These are phyloP conservation scores for Mycena galericulata DNA, from an alignment of 768 basidiomycete genomes.

Conservation along the genomic window DNA sequence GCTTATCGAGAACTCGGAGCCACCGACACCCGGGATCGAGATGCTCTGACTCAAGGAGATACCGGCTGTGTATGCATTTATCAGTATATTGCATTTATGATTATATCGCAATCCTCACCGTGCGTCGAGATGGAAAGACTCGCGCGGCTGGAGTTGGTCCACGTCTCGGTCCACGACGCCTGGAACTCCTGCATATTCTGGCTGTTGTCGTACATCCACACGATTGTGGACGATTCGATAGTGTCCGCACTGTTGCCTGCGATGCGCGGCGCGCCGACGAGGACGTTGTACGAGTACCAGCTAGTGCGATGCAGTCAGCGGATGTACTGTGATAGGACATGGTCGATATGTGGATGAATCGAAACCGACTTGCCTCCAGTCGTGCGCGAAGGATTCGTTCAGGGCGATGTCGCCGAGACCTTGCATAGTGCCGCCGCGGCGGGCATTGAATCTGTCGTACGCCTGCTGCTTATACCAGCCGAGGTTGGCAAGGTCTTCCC, in stretches of 20 bases:
- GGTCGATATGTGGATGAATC: too few relatives aligned
- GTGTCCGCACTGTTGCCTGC: not conserved
- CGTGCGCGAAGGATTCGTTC: not conserved
- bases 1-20: not conserved
- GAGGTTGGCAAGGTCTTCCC: slow-evolving; percentile 3
- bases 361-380: not conserved
- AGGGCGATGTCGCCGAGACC: not conserved
- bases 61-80: not conserved
- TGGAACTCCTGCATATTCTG: not conserved
- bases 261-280: not conserved
- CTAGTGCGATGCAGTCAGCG: not conserved
- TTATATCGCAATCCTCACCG: not conserved
- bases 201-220: not conserved
- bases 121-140: not conserved
- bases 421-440: slow-evolving; percentile 1
- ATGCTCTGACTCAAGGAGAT: slow-evolving; percentile 6
- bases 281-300: slow-evolving; percentile 7
- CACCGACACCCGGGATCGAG: not conserved
- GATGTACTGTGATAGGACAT: too few relatives aligned
- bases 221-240: not conserved
- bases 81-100: not conserved
- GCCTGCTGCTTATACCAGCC: not conserved
- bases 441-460: not conserved
- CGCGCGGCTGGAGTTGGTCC: not conserved
- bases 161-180: slow-evolving; percentile 1